Base-by-base conservation (phyloP, 31 red algal genomes). In the Bonnemaisonia californica region DNA sequence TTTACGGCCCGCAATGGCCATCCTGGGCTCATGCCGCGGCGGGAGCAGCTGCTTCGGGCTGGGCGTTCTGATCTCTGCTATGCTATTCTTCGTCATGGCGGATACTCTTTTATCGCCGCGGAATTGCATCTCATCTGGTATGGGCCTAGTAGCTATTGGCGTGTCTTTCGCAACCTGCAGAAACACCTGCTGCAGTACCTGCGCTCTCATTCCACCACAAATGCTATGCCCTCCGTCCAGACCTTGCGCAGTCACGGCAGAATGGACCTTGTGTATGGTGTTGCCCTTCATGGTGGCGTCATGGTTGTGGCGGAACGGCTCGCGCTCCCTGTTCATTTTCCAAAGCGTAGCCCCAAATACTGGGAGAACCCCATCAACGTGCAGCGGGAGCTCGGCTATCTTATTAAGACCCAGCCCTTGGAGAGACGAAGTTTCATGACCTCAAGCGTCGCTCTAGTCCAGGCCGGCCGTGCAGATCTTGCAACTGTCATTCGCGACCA, bases 241-340 rank as follows among this genome's bases (percentile, higher is more conserved):
- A 65, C 64, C 40, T 69, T 97, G 71, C 33, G 69, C 16, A 45
- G 33, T 30, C 55, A 54, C 35, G 88, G 94, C 30, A 70, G 94
- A 37, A 70, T 89, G 55, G 94, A 97, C 71, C 71, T 97, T 1
- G 77, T 86, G 41, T 85, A 86, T 59, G 94, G 94, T 33, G 77
- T 97, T 39, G 70, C 71, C 5, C 58, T 85, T 11, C 94, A 97
- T 81, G 89, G 90, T 42, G 94, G 94, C 30, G 74, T 97, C n/a
- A 86, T 84, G 41, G 27, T 51, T 31, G 89, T 92, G 18, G 94
- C 94, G 4, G 39, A 65, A 30, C 72, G 82, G 16, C 72, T 92
- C 34, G 72, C 71, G n/a, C 45, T 89, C 13, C 36, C 31, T 4
- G 86, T 92, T 56, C 13, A 47, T 28, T 77, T 55, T 57, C 84